Conservation (phyloP, 352 stramenopile species). For the Phytophthora vignae region DNA sequence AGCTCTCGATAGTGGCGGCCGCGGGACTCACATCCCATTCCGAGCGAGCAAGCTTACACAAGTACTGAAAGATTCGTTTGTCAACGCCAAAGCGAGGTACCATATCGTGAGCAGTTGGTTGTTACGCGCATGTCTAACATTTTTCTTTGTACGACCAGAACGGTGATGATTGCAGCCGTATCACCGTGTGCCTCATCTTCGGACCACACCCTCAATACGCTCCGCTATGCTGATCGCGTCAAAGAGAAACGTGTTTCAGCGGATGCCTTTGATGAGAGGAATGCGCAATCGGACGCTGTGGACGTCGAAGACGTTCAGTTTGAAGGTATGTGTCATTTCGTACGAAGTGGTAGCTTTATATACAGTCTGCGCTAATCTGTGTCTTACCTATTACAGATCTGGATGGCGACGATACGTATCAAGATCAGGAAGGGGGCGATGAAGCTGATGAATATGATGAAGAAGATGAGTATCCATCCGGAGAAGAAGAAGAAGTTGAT, state of each 20-base stretch:
- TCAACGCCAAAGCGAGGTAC: slow-evolving; percentile 92
- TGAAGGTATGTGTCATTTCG: slow-evolving; percentile 41
- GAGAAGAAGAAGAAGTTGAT: slow-evolving; percentile 36
- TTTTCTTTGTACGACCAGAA: slow-evolving; percentile 49
- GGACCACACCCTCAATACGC: slow-evolving; percentile 98
- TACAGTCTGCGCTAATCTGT: not conserved
- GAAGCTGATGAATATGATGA: slow-evolving; percentile 34
- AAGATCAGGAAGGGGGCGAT: slow-evolving; percentile 37
- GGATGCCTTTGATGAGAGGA: slow-evolving; percentile 66
- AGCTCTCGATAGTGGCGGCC: slow-evolving; percentile 91
- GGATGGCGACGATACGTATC: slow-evolving; percentile 38
- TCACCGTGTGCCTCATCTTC: slow-evolving; percentile 93
- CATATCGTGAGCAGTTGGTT: not conserved
- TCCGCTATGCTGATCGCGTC: slow-evolving; percentile 97
- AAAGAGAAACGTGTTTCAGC: slow-evolving; percentile 94
- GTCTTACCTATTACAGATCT: slow-evolving; percentile 14
- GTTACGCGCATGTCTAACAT: slow-evolving; percentile 4
- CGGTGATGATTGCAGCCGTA: slow-evolving; percentile 97
- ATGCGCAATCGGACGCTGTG: slow-evolving; percentile 39
- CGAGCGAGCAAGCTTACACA: slow-evolving; percentile 97
- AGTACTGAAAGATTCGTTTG: slow-evolving; percentile 98
- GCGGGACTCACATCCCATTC: slow-evolving; percentile 94
- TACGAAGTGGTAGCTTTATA: not conserved
- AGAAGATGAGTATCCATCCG: slow-evolving; percentile 30
- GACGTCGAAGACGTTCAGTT: slow-evolving; percentile 69